These are phyloP conservation scores for Mycena sanguinolenta DNA, from an alignment of 768 basidiomycete genomes.

Conservation along the genomic window DNA sequence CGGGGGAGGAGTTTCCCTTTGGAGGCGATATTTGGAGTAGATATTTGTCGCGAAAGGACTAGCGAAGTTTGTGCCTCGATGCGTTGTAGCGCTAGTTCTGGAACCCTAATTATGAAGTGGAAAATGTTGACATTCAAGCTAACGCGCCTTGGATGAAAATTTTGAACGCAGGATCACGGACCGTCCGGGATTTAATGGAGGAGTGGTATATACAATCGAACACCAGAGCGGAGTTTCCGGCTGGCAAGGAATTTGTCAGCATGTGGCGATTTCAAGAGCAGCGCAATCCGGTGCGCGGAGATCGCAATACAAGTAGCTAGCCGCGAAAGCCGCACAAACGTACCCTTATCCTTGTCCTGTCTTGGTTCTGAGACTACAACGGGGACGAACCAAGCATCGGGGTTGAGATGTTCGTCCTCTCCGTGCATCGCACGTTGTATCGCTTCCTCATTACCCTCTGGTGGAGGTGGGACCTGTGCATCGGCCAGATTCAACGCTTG, in stretches of 20 bases:
- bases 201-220: constrained; percentile 81
- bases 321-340: neutral
- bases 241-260: constrained; percentile 50
- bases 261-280: no score
- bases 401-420: constrained; percentile 55
- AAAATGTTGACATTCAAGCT: constrained; percentile 52
- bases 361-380: constrained; percentile 76
- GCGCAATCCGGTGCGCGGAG: constrained; percentile 18
- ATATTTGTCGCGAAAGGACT: constrained; percentile 76
- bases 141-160: constrained; percentile 76
- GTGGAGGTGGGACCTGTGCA: constrained; percentile 74
- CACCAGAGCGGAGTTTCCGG: constrained; percentile 76
- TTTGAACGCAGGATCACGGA: constrained; percentile 76
- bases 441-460: constrained; percentile 67
- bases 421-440: constrained; percentile 72
- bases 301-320: neutral
- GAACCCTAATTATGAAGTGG: constrained; percentile 21
- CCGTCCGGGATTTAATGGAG: constrained; percentile 68
- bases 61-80: constrained; percentile 73
- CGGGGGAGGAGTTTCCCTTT: constrained; percentile 79
- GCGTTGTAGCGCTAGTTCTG: constrained; percentile 78
- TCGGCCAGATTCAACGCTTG: neutral
- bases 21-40: constrained; percentile 80
- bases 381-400: constrained; percentile 74
- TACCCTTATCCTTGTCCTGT: constrained; percentile 70